A percentile compares a stretch with the other conserved stretches of the same genome.
These are phyloP conservation scores for Penicillium daleae DNA, from an alignment of 495 filamentous ascomycete species.

Conservation along the genomic window DNA sequence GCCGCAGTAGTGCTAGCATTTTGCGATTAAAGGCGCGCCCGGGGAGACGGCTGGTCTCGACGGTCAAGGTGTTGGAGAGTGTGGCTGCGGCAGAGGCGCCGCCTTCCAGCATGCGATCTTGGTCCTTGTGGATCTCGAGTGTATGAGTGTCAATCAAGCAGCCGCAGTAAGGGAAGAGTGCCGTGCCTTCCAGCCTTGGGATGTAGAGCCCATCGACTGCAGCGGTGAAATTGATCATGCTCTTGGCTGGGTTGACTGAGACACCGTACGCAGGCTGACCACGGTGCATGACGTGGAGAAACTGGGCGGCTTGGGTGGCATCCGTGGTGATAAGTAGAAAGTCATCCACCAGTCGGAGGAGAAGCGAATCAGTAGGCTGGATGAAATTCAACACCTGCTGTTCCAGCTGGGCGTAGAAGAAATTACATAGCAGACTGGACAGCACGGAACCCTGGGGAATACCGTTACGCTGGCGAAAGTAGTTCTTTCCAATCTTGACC, in stretches of 20 bases:
- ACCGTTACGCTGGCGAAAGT: conserved; percentile 83
- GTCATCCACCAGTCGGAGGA: conserved; percentile 87
- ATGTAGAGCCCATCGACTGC: conserved; percentile 58
- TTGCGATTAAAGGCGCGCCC: conserved; percentile 80
- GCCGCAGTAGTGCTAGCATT: conserved; percentile 77
- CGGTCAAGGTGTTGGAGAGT: conserved; percentile 67
- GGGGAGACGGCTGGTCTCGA: conserved; percentile 69
- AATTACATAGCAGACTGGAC: conserved; percentile 85
- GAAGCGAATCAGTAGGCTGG: conserved; percentile 57
- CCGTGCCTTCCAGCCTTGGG: conserved; percentile 48
- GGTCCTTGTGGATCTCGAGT: conserved; percentile 71
- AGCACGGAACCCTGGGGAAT: conserved; percentile 93
- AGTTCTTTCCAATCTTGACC: conserved; percentile 86
- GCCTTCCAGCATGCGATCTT: conserved; percentile 53
- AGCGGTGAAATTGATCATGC: conserved; percentile 83
- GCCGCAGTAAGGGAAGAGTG: conserved; percentile 86
- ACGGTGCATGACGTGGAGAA: conserved; percentile 76
- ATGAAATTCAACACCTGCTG: conserved; percentile 68
- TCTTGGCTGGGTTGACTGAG: conserved; percentile 74
- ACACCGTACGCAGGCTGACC: conserved; percentile 83
- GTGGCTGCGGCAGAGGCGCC: conserved; percentile 41
- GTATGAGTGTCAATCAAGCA: conserved; percentile 73
- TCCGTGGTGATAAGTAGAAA: conserved; percentile 85
- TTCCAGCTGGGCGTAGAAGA: conserved; percentile 92
- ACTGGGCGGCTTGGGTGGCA: conserved; percentile 62